Percentiles rank a stretch among this genome's conserved stretches.
Evolutionary conservation across 1,139 yeast species (phyloP).

Genomic region (Yamadazyma siamensis): DNA sequence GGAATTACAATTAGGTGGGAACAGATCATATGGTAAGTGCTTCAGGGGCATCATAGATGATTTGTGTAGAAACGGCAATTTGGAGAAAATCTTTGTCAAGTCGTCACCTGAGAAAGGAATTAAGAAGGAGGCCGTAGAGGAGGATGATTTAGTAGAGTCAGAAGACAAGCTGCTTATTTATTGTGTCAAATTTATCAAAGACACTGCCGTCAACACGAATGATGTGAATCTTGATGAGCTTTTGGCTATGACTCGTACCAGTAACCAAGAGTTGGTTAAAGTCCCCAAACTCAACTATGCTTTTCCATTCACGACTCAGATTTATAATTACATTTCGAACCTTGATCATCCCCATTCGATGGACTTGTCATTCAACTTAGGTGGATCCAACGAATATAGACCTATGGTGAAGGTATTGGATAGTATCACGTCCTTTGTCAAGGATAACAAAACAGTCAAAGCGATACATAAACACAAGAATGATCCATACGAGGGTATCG

Average conservation of each 20-base stretch:
- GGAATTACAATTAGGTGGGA: slow-evolving; percentile 53
- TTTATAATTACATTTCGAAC: slow-evolving; percentile 45
- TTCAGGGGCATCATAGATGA: slow-evolving; percentile 51
- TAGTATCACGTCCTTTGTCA: slow-evolving; percentile 32
- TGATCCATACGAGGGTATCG: slow-evolving; percentile 17
- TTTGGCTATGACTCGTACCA: slow-evolving; percentile 14
- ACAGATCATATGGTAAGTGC: slow-evolving; percentile 40
- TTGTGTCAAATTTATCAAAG: slow-evolving; percentile 59
- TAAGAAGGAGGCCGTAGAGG: background rate
- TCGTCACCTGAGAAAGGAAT: slow-evolving; percentile 1
- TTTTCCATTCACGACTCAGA: slow-evolving; percentile 63
- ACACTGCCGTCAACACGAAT: slow-evolving; percentile 30
- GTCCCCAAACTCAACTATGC: slow-evolving; percentile 42
- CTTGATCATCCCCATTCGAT: slow-evolving; percentile 55
- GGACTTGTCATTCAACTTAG: slow-evolving; percentile 43
- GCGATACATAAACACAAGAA: slow-evolving; percentile 22
- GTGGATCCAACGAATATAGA: slow-evolving; percentile 54
- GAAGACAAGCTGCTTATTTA: slow-evolving; percentile 39
- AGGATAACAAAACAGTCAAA: slow-evolving; percentile 21
- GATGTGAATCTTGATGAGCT: slow-evolving; percentile 23
- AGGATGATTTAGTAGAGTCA: slow-evolving; percentile 33
- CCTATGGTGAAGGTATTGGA: slow-evolving; percentile 52
- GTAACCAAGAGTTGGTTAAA: slow-evolving; percentile 11
- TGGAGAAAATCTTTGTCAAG: slow-evolving; percentile 57
- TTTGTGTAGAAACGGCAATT: slow-evolving; percentile 49